Evolutionary conservation across 768 basidiomycete species (phyloP).

Genomic region (Amanita muscaria): DNA sequence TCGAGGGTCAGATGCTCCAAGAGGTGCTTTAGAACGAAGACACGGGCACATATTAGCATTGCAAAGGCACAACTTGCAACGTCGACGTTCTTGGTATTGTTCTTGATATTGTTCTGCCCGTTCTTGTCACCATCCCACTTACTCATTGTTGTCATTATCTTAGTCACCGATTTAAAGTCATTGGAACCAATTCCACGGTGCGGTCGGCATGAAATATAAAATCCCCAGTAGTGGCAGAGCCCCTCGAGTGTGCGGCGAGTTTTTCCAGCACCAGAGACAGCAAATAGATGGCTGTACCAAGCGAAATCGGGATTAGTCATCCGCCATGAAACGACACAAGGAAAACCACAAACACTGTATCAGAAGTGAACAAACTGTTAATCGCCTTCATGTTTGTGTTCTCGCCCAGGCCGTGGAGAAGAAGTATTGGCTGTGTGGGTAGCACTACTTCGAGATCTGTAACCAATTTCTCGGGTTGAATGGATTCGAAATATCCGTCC

Average conservation of each 20-base stretch:
- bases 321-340: background rate
- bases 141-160: constrained; percentile 1
- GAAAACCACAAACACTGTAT: constrained; percentile 11
- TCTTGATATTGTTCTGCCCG: background rate
- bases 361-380: constrained; percentile 6
- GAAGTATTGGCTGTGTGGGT: constrained; percentile 9
- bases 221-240: constrained; percentile 4
- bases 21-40: constrained; percentile 11
- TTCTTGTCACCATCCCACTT: constrained; percentile 7
- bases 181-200: constrained; percentile 4
- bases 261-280: constrained; percentile 1
- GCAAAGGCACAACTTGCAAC: constrained; percentile 9
- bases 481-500: constrained; percentile 7
- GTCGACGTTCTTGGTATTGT: constrained; percentile 4
- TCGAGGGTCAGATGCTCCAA: constrained; percentile 5
- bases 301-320: background rate
- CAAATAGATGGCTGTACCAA: constrained; percentile 5
- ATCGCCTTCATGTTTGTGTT: constrained; percentile 7
- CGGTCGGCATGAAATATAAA: constrained; percentile 6
- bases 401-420: constrained; percentile 11
- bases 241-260: background rate
- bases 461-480: constrained; percentile 3
- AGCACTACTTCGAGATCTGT: constrained; percentile 2
- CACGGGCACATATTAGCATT: constrained; percentile 10
- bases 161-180: constrained; percentile 8